Conservation (phyloP, 495 filamentous ascomycete genomes). For the Penicillium parvum region DNA sequence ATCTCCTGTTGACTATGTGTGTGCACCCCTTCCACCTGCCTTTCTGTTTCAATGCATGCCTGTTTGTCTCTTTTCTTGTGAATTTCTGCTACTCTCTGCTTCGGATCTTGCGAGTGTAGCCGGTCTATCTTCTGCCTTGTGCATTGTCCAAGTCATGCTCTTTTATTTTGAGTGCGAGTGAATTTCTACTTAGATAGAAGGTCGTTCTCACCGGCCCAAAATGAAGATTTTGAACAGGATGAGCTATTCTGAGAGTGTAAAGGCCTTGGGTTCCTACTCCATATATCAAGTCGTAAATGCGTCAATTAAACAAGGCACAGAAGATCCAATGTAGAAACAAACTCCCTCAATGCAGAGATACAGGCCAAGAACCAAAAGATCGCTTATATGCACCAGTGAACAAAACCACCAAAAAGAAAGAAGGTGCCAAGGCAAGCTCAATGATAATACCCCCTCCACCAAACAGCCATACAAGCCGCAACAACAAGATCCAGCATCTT, state of each 20-base stretch:
- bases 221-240: too few relatives aligned
- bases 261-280: too few relatives aligned
- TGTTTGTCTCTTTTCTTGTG: background rate
- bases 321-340: background rate
- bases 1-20: constrained; percentile 8
- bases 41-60: constrained; percentile 1
- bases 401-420: constrained; percentile 1
- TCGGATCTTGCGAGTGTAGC: background rate
- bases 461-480: constrained; percentile 84
- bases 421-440: constrained; percentile 13
- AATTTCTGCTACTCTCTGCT: too few relatives aligned
- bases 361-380: background rate
- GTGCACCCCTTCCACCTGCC: constrained; percentile 1
- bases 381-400: constrained; percentile 1
- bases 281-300: too few relatives aligned
- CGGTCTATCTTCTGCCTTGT: background rate
- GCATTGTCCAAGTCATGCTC: background rate
- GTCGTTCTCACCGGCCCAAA: too few relatives aligned
- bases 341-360: constrained; percentile 1
- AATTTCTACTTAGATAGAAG: too few relatives aligned
- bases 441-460: constrained; percentile 84
- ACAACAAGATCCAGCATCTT: constrained; percentile 95
- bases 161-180: constrained; percentile 1
- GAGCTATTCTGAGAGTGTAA: too few relatives aligned
- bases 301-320: background rate